Evolutionary conservation across 352 stramenopile genomes (phyloP), one percentile per base, ranked within the genome.

Genomic region (Globisporangium barbulae): DNA sequence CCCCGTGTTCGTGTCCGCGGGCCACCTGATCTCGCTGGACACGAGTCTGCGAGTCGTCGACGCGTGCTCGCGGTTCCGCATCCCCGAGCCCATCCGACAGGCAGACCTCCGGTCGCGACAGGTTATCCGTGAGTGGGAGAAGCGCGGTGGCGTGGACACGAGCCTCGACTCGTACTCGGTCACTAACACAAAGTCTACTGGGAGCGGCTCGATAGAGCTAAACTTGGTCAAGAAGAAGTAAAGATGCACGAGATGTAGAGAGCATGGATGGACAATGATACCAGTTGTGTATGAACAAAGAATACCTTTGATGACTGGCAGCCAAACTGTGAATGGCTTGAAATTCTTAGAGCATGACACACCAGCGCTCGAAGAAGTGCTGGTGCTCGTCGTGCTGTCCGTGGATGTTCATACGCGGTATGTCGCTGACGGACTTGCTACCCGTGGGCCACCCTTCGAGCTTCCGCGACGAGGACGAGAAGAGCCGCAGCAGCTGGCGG

Each of bases 61-160:
- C 33, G 74, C 71, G 6, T 95, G 85, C 54, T 89, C 78, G 8
- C 49, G 71, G 55, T 93, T 83, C 50, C 85, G 89, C 41, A 69
- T 96, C 8, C 89, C 89, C 0, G 89, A 96, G 67, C 89, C 89
- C 19, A 94, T 95, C 64, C 84, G 89, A 0, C 87, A 95, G 50
- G 89, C 89, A 0, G 89, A 96, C 49, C 60, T 95, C n/a, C 79
- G 85, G 3, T 94, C 87, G 33, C 82, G 89, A 33, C 71, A 79
- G 45, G 81, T 90, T 33, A 84, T 95, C 67, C 72, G 82, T 12
- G 53, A 75, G 50, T 95, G 87, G 87, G 76, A 92, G 73, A 71
- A 52, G 30, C 44, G 47, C 15, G 71, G 72, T 19, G 48, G 61
- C 21, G 74, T 93, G 22, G 72, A 93, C 55, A 88, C 65, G 2